phyloP scores from a whole-genome alignment of 805 yeast species.

The Wickerhamomyces kurtzmanii region DNA sequence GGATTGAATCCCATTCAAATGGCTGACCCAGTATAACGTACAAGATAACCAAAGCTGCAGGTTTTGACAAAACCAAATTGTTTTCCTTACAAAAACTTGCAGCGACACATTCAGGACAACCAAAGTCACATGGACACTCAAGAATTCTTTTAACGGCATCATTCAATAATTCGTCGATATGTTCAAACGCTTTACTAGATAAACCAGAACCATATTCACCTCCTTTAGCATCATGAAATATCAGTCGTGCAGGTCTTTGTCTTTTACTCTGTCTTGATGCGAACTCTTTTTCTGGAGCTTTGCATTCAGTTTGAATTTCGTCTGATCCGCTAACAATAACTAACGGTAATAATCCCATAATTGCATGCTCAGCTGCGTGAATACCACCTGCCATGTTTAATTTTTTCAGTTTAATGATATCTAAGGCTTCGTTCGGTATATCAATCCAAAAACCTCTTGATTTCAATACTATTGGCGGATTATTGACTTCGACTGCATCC shows the following conservation, averaged over 20 bases:
- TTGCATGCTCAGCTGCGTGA: slow-evolving; percentile 93
- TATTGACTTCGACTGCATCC: slow-evolving; percentile 87
- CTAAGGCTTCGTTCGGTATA: slow-evolving; percentile 58
- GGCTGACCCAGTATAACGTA: slow-evolving; percentile 49
- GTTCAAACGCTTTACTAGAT: slow-evolving; percentile 70
- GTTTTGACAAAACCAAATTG: slow-evolving; percentile 76
- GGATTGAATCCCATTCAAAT: slow-evolving; percentile 34
- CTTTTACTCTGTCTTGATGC: slow-evolving; percentile 63
- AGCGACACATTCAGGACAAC: slow-evolving; percentile 77
- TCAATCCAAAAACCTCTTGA: slow-evolving; percentile 93
- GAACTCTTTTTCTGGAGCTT: slow-evolving; percentile 95
- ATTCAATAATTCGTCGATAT: slow-evolving; percentile 54
- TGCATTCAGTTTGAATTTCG: slow-evolving; percentile 88
- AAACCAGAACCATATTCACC: slow-evolving; percentile 77
- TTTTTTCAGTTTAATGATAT: slow-evolving; percentile 41
- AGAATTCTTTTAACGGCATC: slow-evolving; percentile 50
- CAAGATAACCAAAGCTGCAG: slow-evolving; percentile 68
- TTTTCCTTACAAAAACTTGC: slow-evolving; percentile 74
- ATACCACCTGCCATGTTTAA: slow-evolving; percentile 81
- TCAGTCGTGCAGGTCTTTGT: slow-evolving; percentile 77
- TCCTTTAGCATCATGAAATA: slow-evolving; percentile 78
- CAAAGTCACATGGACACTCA: slow-evolving; percentile 62
- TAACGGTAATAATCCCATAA: slow-evolving; percentile 70
- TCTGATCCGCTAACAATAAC: slow-evolving; percentile 63
- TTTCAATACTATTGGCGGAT: slow-evolving; percentile 64